phyloP scores from a whole-genome alignment of 2,329 filamentous ascomycete genomes.

The Curvularia eragrostidis region DNA sequence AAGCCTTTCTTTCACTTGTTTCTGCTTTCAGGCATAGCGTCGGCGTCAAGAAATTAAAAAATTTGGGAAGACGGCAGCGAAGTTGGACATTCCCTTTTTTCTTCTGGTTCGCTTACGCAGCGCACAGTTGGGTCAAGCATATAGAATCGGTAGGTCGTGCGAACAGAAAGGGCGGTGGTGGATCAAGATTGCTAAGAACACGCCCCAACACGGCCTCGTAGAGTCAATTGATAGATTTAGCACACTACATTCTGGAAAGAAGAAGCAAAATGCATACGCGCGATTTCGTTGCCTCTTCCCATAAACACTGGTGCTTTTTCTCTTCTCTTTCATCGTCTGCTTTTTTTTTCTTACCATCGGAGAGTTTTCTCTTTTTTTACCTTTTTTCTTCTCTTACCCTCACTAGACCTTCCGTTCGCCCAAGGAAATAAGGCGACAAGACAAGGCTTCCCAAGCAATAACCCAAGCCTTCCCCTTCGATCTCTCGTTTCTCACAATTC shows the following conservation, averaged over 20 bases:
- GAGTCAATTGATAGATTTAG: neutral
- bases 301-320: neutral
- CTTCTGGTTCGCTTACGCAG: neutral
- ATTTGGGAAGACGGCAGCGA: slow-evolving; percentile 15
- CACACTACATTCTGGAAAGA: neutral
- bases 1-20: slow-evolving; percentile 12
- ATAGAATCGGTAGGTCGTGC: neutral
- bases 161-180: neutral
- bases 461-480: neutral
- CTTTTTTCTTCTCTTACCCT: too few species aligned
- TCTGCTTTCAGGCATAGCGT: slow-evolving; percentile 32
- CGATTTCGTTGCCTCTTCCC: slow-evolving; percentile 29
- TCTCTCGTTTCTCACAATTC: neutral
- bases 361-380: neutral
- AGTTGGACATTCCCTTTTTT: neutral
- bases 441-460: neutral
- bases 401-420: too few species aligned
- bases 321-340: neutral
- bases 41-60: slow-evolving; percentile 29
- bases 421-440: neutral
- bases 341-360: neutral
- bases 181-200: neutral
- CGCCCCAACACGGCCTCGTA: neutral
- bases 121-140: neutral
- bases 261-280: slow-evolving; percentile 24